Conservation (phyloP, 768 basidiomycete species). For the Termitomyces eurrhizus region DNA sequence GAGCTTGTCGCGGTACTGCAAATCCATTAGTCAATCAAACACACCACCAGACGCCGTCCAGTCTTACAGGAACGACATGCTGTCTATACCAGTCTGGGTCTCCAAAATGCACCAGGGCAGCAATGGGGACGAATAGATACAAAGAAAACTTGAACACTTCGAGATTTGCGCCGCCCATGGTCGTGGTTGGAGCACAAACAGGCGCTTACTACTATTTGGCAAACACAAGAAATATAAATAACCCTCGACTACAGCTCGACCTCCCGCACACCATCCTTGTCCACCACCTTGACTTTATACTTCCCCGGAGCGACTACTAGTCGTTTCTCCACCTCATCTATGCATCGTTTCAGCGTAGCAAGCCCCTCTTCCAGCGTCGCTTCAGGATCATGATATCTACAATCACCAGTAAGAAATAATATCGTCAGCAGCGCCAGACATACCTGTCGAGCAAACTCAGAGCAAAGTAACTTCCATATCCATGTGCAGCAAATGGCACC, state of each 20-base stretch:
- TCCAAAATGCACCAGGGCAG: conserved; percentile 79
- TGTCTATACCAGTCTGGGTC: conserved; percentile 84
- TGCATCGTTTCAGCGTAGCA: conserved; percentile 78
- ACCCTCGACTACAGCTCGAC: conserved; percentile 52
- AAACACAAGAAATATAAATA: not conserved
- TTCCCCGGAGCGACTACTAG: conserved; percentile 73
- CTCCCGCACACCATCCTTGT: conserved; percentile 85
- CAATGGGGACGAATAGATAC: conserved; percentile 82
- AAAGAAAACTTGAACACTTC: conserved; percentile 89
- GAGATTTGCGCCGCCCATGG: conserved; percentile 58
- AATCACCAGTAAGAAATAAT: too few relatives aligned
- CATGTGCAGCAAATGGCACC: conserved; percentile 93
- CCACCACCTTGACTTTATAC: conserved; percentile 89
- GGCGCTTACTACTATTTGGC: not conserved
- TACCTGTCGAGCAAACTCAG: conserved; percentile 89
- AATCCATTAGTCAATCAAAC: not conserved
- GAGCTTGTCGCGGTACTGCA: conserved; percentile 67
- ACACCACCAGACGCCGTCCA: not conserved
- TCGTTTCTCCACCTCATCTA: conserved; percentile 84
- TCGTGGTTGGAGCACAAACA: too few relatives aligned
- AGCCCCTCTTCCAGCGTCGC: conserved; percentile 84
- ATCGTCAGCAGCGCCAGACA: conserved; percentile 16
- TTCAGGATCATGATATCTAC: conserved; percentile 90
- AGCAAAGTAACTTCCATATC: conserved; percentile 91
- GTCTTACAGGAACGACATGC: conserved; percentile 68